Evolutionary conservation across 176 grass and related monocot genomes (phyloP), one percentile per base, ranked within the genome.

Genomic region (Cenchrus purpureus): DNA sequence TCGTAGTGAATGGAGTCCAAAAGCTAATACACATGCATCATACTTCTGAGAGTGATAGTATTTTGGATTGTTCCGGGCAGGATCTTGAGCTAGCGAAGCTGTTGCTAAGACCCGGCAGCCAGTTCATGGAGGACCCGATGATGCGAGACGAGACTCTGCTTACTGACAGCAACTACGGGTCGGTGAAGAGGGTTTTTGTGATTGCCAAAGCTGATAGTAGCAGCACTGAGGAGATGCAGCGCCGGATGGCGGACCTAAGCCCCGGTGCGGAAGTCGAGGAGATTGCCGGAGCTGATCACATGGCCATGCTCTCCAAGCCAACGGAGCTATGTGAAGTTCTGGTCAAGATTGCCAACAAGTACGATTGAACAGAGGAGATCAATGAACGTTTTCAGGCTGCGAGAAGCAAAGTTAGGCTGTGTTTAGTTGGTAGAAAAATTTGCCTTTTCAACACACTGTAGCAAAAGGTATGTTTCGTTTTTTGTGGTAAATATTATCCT

Each of bases 281-380:
- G 79, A 81, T 95, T 43, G 69, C 81, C 53, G 85, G 85, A 9
- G 90, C 86, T 0, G 93, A 92, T 70, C 93, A 95, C 17, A 88
- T 86, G 83, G 79, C 59, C 48, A 95, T 95, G 90, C 40, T 85
- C 55, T 92, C 86, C 12, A 86, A 82, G 12, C 88, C 90, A 8
- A 46, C 25, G 34, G 71, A 92, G 22, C 86, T 95, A 0, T 88
- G 58, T 14, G 68, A 43, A 64, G 57, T 82, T 12, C 79, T 92
- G 19, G 48, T 88, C 12, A 78, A 68, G 15, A 65, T 91, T 1
- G 79, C 71, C 50, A 3, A 14, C 16, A 80, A 74, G 59, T 34
- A 65, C 11, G 51, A 61, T 1, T 76, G 66, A 76, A 12, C 22
- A 65, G 44, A 45, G 54, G 5, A 50, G 61, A 66, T 22, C 12